Evolutionary conservation across 1,139 yeast species (phyloP), one percentile per base, ranked within the genome.

Genomic region (Debaryomyces nepalensis): DNA sequence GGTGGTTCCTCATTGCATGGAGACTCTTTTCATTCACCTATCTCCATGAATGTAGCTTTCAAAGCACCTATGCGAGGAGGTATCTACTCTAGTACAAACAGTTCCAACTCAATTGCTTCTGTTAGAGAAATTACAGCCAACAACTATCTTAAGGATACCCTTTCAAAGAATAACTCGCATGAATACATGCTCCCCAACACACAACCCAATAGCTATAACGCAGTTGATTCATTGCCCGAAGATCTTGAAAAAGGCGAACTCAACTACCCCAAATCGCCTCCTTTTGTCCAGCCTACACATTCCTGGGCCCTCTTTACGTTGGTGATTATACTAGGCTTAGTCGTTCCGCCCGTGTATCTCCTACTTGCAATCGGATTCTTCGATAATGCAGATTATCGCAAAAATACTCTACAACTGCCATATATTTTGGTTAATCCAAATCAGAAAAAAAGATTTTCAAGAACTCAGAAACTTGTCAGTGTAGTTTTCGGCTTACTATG

Each of bases 271-370:
- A 22, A 23, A 20, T 11, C 19, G 20, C 14, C 12, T 14, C 16
- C 20, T 21, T 19, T 26, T 38, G 22, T 23, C 23, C 41, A 16
- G 20, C 10, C 19, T 14, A 37, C 40, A 12, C 60, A 51, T 37
- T 45, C 59, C 1, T 54, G 59, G 62, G n/a, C 47, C 5, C 47
- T 50, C 30, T 63, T 58, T 42, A 4, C 39, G 0, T 12, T 50
- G 11, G 43, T 67, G 52, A 58, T 65, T 68, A 33, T 59, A 3
- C 14, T 64, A 5, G 73, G 72, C 2, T 51, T 68, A 15, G 33
- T 68, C 7, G 48, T 66, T 2, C 74, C 75, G 4, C 75, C 75
- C 2, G 35, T 70, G 4, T 70, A 54, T 48, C 66, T 68, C 37
- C 49, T 69, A 22, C 39, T 69, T 4, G 37, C 67, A 0, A 39